phyloP scores from a whole-genome alignment of 1,139 yeast species.

The Wickerhamomyces sp. region DNA sequence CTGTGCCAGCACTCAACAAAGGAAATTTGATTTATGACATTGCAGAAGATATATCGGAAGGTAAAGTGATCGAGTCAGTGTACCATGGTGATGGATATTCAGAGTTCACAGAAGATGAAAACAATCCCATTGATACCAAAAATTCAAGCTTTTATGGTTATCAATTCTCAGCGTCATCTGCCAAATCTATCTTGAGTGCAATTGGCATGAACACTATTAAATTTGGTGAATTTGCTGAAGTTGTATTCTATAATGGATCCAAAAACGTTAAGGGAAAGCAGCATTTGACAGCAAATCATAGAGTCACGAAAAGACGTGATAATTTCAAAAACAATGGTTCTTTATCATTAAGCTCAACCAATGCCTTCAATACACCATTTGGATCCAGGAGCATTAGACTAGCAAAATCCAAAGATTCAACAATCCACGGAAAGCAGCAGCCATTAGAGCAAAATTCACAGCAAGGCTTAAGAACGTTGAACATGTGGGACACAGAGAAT shows the following conservation, averaged over 20 bases:
- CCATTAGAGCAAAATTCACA: neutral
- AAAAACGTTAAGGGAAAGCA: conserved; percentile 3
- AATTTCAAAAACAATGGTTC: conserved; percentile 11
- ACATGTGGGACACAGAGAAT: too few species aligned
- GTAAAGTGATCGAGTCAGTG: conserved; percentile 13
- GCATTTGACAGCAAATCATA: neutral
- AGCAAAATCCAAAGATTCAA: too few species aligned
- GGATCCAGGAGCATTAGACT: conserved; percentile 3
- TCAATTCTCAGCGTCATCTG: neutral
- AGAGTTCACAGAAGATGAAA: conserved; percentile 11
- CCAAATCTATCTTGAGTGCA: neutral
- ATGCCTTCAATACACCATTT: neutral
- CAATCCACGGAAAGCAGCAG: neutral
- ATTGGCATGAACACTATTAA: conserved; percentile 9
- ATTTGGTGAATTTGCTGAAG: conserved; percentile 20
- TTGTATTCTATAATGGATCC: conserved; percentile 21
- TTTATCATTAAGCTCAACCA: conserved; percentile 4
- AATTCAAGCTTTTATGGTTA: conserved; percentile 10
- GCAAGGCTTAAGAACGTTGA: neutral
- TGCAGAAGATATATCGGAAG: conserved; percentile 15
- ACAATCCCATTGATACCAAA: conserved; percentile 11
- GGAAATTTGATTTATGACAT: conserved; percentile 13
- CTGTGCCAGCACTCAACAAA: conserved; percentile 20
- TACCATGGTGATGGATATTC: conserved; percentile 11
- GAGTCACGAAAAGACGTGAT: conserved; percentile 3